Percentiles rank a stretch among this genome's conserved stretches.
Evolutionary conservation across 331 rosid species (phyloP).

Genomic region (Saraca asoca): DNA sequence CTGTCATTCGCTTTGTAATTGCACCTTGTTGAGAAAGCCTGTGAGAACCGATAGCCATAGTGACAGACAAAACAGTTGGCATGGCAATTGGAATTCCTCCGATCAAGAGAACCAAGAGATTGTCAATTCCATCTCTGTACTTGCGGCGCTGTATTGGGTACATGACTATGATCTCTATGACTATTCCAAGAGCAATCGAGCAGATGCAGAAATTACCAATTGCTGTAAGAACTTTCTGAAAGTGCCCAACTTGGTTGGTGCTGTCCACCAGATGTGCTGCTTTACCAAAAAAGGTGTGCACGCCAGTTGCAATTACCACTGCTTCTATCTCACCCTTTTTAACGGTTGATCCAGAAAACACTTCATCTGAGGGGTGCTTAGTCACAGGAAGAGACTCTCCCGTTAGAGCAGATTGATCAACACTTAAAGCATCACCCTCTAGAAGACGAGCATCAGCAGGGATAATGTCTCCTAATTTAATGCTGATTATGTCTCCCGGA

Average conservation of each 20-base stretch:
- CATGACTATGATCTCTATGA: conserved; percentile 82
- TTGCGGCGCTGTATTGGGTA: conserved; percentile 83
- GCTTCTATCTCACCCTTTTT: conserved; percentile 99
- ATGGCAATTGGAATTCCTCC: conserved; percentile 99
- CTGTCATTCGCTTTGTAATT: conserved; percentile 94
- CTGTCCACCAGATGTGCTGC: conserved; percentile 97
- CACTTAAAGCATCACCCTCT: conserved; percentile 93
- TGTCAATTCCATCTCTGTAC: conserved; percentile 93
- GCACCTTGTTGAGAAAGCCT: conserved; percentile 99
- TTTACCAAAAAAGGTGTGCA: conserved; percentile 95
- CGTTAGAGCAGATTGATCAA: conserved; percentile 96
- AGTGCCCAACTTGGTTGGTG: conserved; percentile 98
- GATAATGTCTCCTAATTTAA: conserved; percentile 87
- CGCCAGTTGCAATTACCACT: conserved; percentile 96
- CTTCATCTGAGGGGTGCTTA: conserved; percentile 87
- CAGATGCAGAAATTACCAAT: conserved; percentile 97
- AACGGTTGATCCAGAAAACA: conserved; percentile 94
- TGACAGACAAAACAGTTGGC: conserved; percentile 98
- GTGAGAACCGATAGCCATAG: conserved; percentile 99
- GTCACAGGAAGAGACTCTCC: conserved; percentile 97
- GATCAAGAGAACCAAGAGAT: conserved; percentile 90
- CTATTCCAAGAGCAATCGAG: conserved; percentile 83
- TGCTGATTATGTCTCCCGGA: conserved; percentile 94
- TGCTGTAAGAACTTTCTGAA: conserved; percentile 95
- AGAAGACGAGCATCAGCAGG: conserved; percentile 99